Evolutionary conservation across 2,329 filamentous ascomycete species (phyloP), one percentile per base, ranked within the genome.

Genomic region (Aspergillus amoenus): DNA sequence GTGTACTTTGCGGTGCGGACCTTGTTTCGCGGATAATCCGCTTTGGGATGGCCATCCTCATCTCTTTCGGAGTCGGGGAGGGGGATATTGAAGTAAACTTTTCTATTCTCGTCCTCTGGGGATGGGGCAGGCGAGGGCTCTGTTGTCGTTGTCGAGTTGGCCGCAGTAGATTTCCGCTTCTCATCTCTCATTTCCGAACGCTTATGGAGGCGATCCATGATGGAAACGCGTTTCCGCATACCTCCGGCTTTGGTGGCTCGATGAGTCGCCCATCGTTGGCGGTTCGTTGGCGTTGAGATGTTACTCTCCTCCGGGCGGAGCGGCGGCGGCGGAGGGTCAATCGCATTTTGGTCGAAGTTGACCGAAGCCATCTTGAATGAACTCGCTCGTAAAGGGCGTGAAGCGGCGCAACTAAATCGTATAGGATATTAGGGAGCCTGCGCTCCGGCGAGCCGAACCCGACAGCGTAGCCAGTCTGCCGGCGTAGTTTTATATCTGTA

Each of bases 1-100:
- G 94, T 99, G 75, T 99, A 99, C 77, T 97, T 99, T 58, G 94
- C 91, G 3, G 94, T 99, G 66, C 95, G 85, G 73, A 99, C 96
- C 82, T 99, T 99, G 81, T 99, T 99, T 64, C 93, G 84, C 48
- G 90, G 83, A 74, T 88, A 99, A 21, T 84, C 79, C 56, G 84
- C 81, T 53, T 80, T 73, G 2, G 92, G 89, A 58, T 85, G 82
- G 37, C 93, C 94, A 46, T 96, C 86, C 60, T 94, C 90, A 70
- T 97, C 91, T 67, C 88, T 81, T 62, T 89, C 84, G 22, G 88
- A 83, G 43, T 82, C 78, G 1, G 94, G 92, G 52, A 99, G 79
- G 7, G 91, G 88, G 30, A 88, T 76, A 74, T 97, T 97, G 81
- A 97, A 94, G 78, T 88, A 97, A 21, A 73, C 60, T 43, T 64